Conservation (phyloP, 352 stramenopile genomes). For the Peronospora belbahrii region DNA sequence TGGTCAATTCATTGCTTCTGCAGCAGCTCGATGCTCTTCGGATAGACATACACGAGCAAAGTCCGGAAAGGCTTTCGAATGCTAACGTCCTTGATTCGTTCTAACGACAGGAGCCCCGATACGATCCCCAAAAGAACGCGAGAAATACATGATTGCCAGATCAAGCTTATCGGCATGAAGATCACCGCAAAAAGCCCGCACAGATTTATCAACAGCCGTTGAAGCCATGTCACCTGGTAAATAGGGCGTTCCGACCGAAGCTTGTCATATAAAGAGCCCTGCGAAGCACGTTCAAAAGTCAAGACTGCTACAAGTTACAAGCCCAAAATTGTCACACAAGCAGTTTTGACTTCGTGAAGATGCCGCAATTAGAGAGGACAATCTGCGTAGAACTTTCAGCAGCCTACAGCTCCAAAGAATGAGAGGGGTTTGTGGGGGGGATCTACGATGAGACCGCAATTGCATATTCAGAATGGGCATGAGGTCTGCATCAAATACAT, state of each 20-base stretch:
- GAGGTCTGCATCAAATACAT: conserved; percentile 28
- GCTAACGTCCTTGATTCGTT: conserved; percentile 45
- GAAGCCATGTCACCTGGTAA: conserved; percentile 10
- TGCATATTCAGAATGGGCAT: conserved; percentile 13
- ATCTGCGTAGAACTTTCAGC: conserved; percentile 21
- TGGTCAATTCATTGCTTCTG: conserved; percentile 16
- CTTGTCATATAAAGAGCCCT: conserved; percentile 16
- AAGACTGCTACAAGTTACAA: conserved; percentile 16
- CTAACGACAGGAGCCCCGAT: conserved; percentile 34
- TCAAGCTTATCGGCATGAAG: conserved; percentile 19
- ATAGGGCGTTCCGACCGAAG: conserved; percentile 16
- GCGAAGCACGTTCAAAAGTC: conserved; percentile 1
- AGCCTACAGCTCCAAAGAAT: background rate
- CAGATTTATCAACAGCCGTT: conserved; percentile 3
- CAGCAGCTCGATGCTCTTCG: conserved; percentile 32
- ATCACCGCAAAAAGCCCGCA: background rate
- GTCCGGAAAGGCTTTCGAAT: conserved; percentile 45
- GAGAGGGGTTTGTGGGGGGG: conserved; percentile 11
- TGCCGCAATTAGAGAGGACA: conserved; percentile 22
- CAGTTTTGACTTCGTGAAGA: conserved; percentile 32
- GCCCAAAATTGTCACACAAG: conserved; percentile 37
- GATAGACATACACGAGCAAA: conserved; percentile 28
- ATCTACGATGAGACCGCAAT: too few species aligned
- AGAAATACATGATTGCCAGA: conserved; percentile 25
- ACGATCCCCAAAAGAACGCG: conserved; percentile 25